Percentiles rank a stretch among this genome's conserved stretches.
phyloP scores from a whole-genome alignment of 1,139 yeast species.

The Scheffersomyces parashehatae region DNA sequence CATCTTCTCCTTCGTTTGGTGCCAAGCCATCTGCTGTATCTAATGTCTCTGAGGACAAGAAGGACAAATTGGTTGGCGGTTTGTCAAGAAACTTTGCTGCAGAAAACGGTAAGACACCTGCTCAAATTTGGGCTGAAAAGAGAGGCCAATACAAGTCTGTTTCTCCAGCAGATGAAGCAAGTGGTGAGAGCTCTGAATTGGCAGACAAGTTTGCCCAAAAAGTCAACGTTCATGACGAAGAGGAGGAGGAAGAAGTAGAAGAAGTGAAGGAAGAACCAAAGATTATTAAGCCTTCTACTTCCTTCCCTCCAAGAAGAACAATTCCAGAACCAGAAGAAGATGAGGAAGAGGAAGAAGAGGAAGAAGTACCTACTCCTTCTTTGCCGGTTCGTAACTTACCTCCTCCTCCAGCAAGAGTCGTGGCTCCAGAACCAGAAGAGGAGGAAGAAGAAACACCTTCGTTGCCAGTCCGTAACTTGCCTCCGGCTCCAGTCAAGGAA shows the following conservation, averaged over 20 bases:
- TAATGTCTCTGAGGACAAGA: conserved; percentile 23
- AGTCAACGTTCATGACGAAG: conserved; percentile 4
- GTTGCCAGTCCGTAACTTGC: conserved; percentile 21
- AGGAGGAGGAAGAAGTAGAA: conserved; percentile 14
- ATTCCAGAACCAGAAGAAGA: conserved; percentile 25
- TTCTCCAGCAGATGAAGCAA: conserved; percentile 21
- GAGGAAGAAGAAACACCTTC: conserved; percentile 13
- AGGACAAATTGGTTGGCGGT: conserved; percentile 61
- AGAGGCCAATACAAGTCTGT: conserved; percentile 63
- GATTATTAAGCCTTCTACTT: conserved; percentile 25
- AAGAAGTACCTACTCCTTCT: conserved; percentile 18
- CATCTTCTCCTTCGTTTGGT: conserved; percentile 53
- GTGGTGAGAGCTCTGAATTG: conserved; percentile 3
- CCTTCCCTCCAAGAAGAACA: conserved; percentile 11
- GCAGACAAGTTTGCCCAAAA: conserved; percentile 7
- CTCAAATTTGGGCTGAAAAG: conserved; percentile 94
- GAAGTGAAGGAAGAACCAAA: conserved; percentile 25
- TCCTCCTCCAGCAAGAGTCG: conserved; percentile 14
- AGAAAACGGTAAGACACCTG: conserved; percentile 85
- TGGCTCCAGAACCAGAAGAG: conserved; percentile 12
- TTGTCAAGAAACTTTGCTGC: conserved; percentile 69
- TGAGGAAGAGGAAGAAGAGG: conserved; percentile 20
- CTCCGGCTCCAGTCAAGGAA: conserved; percentile 19
- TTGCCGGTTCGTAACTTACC: conserved; percentile 27
- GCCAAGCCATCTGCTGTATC: conserved; percentile 10